Conservation (phyloP, 2,329 filamentous ascomycete species). For the Aspergillus sojae region DNA sequence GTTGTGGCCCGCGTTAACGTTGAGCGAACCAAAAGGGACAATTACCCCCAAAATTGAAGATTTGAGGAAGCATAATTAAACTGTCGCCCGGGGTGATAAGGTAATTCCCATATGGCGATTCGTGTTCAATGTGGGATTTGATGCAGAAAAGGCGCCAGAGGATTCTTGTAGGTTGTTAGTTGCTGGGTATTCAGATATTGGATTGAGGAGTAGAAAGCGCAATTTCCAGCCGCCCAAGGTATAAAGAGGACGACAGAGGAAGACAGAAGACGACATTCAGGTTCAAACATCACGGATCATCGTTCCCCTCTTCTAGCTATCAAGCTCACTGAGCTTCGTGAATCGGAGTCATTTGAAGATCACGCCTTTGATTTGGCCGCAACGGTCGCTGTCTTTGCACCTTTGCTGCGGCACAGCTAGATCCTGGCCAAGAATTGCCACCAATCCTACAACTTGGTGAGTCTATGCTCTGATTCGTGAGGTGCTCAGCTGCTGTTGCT, state of each 20-base stretch:
- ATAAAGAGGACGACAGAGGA: conserved; percentile 3
- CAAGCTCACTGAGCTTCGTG: not conserved
- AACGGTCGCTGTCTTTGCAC: not conserved
- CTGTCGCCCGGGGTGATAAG: not conserved
- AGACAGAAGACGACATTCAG: not conserved
- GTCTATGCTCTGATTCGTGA: conserved; percentile 14
- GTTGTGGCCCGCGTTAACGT: conserved; percentile 21
- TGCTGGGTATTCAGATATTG: not conserved
- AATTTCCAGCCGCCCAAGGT: not conserved
- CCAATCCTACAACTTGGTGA: conserved; percentile 4
- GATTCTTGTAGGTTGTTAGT: not conserved
- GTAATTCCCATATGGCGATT: not conserved
- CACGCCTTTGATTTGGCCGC: not conserved
- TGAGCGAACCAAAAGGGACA: conserved; percentile 20
- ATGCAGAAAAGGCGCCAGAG: not conserved
- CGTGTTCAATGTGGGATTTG: not conserved
- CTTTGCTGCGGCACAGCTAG: not conserved
- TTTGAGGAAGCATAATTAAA: not conserved
- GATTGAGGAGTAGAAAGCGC: not conserved
- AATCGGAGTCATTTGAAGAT: not conserved
- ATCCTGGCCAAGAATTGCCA: conserved; percentile 7
- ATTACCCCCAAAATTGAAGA: not conserved
- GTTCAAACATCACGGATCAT: not conserved
- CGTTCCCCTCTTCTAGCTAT: not conserved
- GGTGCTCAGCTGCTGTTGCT: not conserved